These are phyloP conservation scores for Claviceps maximensis DNA, from an alignment of 2,329 filamentous ascomycete species.

Conservation along the genomic window DNA sequence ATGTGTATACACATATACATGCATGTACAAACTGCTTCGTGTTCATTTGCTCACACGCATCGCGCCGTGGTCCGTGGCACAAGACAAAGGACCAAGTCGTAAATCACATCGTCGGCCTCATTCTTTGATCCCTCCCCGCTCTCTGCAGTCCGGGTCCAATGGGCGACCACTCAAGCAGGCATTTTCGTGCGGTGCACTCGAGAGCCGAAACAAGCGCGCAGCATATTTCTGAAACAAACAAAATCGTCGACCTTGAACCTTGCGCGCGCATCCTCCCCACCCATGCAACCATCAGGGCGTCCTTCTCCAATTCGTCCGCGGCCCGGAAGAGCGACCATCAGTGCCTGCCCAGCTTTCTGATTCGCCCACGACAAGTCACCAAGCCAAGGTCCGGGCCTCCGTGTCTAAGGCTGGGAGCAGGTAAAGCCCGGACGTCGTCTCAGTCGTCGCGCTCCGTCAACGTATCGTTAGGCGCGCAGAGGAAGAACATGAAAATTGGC, in stretches of 20 bases:
- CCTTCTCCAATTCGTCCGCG: background rate
- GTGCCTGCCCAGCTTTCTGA: background rate
- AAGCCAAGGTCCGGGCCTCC: background rate
- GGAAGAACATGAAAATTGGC: too few relatives aligned
- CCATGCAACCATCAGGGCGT: background rate
- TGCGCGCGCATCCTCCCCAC: too few relatives aligned
- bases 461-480: constrained; percentile 1
- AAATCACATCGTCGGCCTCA: too few relatives aligned
- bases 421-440: background rate
- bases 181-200: too few relatives aligned
- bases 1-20: too few relatives aligned
- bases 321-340: background rate
- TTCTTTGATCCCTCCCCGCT: too few relatives aligned
- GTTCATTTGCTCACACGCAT: too few relatives aligned
- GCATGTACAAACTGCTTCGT: background rate
- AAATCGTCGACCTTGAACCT: too few relatives aligned
- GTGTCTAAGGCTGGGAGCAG: background rate
- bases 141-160: too few relatives aligned
- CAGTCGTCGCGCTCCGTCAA: background rate
- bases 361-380: background rate
- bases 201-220: background rate
- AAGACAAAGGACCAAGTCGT: too few relatives aligned
- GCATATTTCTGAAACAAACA: background rate
- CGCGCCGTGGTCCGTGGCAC: constrained; percentile 1
- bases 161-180: background rate